Conservation (phyloP, 345 rosid genomes). For the Trapa incisa region DNA sequence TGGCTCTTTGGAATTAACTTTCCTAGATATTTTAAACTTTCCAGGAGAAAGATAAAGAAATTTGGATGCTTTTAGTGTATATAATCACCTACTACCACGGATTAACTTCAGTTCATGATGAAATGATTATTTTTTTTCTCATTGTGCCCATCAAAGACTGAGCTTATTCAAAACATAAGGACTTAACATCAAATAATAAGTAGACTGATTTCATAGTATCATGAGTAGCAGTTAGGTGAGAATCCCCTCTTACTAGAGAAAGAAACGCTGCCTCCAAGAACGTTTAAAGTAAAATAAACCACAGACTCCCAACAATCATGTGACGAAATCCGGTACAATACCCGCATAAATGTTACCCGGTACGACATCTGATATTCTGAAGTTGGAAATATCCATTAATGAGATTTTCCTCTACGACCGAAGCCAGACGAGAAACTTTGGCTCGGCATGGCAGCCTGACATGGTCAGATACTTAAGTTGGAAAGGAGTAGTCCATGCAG, state of each 20-base stretch:
- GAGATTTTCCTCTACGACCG: neutral
- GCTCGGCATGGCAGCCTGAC: neutral
- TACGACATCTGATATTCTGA: neutral
- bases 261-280: neutral
- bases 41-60: too few species aligned
- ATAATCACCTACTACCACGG: too few species aligned
- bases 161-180: too few species aligned
- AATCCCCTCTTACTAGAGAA: neutral
- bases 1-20: too few species aligned
- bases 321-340: neutral
- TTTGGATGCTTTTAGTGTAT: too few species aligned
- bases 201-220: too few species aligned
- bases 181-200: too few species aligned
- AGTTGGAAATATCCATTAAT: neutral
- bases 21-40: too few species aligned
- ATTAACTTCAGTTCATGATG: too few species aligned
- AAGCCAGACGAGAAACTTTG: neutral
- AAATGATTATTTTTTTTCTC: too few species aligned
- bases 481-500: neutral
- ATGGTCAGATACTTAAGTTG: neutral
- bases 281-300: neutral
- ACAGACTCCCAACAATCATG: neutral
- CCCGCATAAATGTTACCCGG: conserved; percentile 4
- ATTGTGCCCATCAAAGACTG: too few species aligned
- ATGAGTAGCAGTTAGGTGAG: neutral